Evolutionary conservation across 805 yeast genomes (phyloP).

Genomic region (Danielozyma ontarioensis): DNA sequence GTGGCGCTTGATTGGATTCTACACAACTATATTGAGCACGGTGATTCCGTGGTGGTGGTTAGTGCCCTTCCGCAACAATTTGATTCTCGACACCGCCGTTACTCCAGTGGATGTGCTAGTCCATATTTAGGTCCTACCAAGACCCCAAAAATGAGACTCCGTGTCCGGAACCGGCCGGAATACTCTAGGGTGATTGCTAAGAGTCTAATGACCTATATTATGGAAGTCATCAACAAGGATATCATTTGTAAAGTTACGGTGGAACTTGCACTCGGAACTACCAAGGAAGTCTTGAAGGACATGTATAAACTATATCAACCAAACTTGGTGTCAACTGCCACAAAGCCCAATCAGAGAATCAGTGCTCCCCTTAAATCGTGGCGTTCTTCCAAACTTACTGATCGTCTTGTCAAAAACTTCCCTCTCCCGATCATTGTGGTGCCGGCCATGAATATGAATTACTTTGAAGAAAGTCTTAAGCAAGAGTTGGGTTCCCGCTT

Average conservation of each 20-base stretch:
- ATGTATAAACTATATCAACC: constrained; percentile 61
- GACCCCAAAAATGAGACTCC: constrained; percentile 27
- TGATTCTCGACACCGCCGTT: constrained; percentile 2
- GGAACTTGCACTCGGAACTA: constrained; percentile 56
- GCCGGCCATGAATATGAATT: constrained; percentile 53
- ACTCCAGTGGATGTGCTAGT: constrained; percentile 1
- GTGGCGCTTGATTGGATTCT: constrained; percentile 72
- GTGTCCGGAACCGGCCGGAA: constrained; percentile 42
- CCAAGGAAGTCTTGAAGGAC: constrained; percentile 53
- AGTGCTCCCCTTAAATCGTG: constrained; percentile 55
- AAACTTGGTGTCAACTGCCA: constrained; percentile 49
- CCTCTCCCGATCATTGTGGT: constrained; percentile 65
- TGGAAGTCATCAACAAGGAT: constrained; percentile 42
- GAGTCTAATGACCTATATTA: constrained; percentile 49
- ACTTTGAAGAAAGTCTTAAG: constrained; percentile 45
- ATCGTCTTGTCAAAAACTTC: constrained; percentile 57
- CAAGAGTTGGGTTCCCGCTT: constrained; percentile 16
- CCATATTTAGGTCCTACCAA: constrained; percentile 14
- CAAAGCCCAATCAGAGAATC: constrained; percentile 40
- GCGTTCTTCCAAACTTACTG: constrained; percentile 58
- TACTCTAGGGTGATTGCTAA: constrained; percentile 40
- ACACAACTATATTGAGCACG: constrained; percentile 48
- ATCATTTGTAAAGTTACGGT: constrained; percentile 48
- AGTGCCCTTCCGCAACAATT: constrained; percentile 39
- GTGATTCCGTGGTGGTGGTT: constrained; percentile 62